Evolutionary conservation across 2,329 filamentous ascomycete genomes (phyloP).

Genomic region (Herpotrichia juniperi): DNA sequence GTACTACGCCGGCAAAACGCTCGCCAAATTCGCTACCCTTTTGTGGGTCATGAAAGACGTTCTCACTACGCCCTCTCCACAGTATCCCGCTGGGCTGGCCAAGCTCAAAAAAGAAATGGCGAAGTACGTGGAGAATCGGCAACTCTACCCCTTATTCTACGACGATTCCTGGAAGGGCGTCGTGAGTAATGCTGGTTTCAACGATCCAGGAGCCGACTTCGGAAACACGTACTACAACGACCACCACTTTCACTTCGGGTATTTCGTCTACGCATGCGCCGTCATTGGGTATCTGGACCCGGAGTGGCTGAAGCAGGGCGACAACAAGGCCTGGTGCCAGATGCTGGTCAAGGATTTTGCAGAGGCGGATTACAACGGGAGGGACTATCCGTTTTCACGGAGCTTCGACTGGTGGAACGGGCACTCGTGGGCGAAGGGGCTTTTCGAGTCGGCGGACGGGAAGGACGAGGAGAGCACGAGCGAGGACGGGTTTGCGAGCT

Average conservation of each 20-base stretch:
- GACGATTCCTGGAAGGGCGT: slow-evolving; percentile 76
- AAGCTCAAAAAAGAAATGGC: slow-evolving; percentile 55
- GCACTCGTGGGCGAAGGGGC: slow-evolving; percentile 88
- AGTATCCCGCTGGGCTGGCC: slow-evolving; percentile 54
- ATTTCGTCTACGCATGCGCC: slow-evolving; percentile 86
- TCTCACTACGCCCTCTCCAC: slow-evolving; percentile 58
- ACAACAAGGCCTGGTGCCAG: slow-evolving; percentile 82
- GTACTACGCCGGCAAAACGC: slow-evolving; percentile 82
- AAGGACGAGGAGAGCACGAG: slow-evolving; percentile 89
- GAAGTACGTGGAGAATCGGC: slow-evolving; percentile 53
- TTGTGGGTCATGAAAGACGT: slow-evolving; percentile 58
- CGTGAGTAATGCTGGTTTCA: slow-evolving; percentile 78
- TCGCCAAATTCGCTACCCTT: slow-evolving; percentile 51
- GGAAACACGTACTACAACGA: slow-evolving; percentile 82
- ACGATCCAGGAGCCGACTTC: slow-evolving; percentile 77
- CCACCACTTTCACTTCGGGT: slow-evolving; percentile 73
- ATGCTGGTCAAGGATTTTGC: slow-evolving; percentile 81
- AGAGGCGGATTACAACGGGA: slow-evolving; percentile 73
- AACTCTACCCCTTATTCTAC: slow-evolving; percentile 59
- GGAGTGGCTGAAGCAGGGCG: slow-evolving; percentile 65
- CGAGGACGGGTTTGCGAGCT: slow-evolving; percentile 87
- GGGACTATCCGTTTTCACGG: slow-evolving; percentile 76
- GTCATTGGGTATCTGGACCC: slow-evolving; percentile 81
- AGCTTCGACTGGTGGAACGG: slow-evolving; percentile 94
- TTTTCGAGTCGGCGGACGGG: slow-evolving; percentile 73